Conservation (phyloP, 1,284 basidiomycete species). For the Leucoagaricus sp. region DNA sequence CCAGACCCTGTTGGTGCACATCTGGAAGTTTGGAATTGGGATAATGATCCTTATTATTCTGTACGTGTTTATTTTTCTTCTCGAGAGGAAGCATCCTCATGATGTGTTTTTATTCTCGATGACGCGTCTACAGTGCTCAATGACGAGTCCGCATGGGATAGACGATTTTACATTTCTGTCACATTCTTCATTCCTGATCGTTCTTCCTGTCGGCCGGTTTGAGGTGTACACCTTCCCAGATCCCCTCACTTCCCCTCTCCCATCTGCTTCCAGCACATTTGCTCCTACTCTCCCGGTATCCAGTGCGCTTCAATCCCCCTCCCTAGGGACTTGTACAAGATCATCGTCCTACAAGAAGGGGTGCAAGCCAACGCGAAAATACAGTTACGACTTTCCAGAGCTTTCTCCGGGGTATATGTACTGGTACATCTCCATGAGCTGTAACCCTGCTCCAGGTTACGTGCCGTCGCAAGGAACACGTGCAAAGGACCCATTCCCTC, state of each 20-base stretch:
- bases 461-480: conserved; percentile 24
- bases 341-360: conserved; percentile 8
- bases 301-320: not conserved
- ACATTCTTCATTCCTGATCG: conserved; percentile 43
- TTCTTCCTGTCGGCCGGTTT: conserved; percentile 43
- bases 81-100: not conserved
- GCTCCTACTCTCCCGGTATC: not conserved
- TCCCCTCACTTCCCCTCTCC: conserved; percentile 25
- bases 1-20: conserved; percentile 38
- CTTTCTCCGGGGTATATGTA: conserved; percentile 44
- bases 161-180: conserved; percentile 55
- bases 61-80: conserved; percentile 28
- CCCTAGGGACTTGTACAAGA: not conserved
- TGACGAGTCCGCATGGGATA: conserved; percentile 39
- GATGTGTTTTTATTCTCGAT: conserved; percentile 5
- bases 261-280: not conserved
- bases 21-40: conserved; percentile 51
- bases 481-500: conserved; percentile 6
- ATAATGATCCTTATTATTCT: conserved; percentile 33
- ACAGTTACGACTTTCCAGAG: conserved; percentile 42
- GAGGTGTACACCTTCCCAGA: conserved; percentile 48
- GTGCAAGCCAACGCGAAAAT: conserved; percentile 32
- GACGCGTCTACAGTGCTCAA: conserved; percentile 34
- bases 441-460: conserved; percentile 43
- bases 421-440: conserved; percentile 51